Evolutionary conservation across 495 filamentous ascomycete genomes (phyloP).

Genomic region (Penicillium cataractarum): DNA sequence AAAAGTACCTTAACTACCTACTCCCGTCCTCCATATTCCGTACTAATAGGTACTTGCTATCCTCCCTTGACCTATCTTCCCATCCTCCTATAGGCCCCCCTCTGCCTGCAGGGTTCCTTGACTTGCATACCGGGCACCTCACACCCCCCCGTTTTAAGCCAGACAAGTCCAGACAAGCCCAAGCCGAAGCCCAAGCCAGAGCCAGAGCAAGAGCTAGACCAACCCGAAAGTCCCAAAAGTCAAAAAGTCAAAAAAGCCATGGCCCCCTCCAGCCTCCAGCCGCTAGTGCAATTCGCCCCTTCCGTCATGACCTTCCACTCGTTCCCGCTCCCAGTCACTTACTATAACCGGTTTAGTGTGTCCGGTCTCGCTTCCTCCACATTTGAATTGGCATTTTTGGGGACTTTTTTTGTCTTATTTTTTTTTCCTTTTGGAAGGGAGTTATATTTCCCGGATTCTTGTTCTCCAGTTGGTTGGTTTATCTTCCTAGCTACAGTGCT

Average conservation of each 20-base stretch:
- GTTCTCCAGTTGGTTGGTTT: not conserved
- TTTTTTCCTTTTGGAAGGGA: not conserved
- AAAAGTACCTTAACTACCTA: too few relatives aligned
- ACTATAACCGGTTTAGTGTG: conserved; percentile 16
- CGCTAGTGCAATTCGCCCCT: conserved; percentile 38
- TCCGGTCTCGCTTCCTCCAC: conserved; percentile 9
- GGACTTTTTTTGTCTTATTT: not conserved
- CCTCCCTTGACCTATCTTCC: not conserved
- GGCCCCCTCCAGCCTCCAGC: conserved; percentile 11
- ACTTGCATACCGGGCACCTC: conserved; percentile 24
- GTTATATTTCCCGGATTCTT: not conserved
- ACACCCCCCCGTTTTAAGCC: not conserved
- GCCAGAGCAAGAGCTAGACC: not conserved
- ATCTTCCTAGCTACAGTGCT: not conserved
- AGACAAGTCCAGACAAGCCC: too few relatives aligned
- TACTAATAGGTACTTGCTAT: not conserved
- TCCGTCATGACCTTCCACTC: conserved; percentile 36
- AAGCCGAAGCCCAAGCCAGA: not conserved
- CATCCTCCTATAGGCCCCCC: not conserved
- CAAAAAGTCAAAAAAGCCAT: conserved; percentile 7
- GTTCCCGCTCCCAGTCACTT: conserved; percentile 21
- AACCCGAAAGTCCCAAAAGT: conserved; percentile 9
- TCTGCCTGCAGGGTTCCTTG: conserved; percentile 26
- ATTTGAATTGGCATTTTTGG: conserved; percentile 15
- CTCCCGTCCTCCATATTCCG: too few relatives aligned